Percentiles rank a stretch among this genome's conserved stretches.
Conservation (phyloP, 2,329 filamentous ascomycete species). For the Monosporascus sp. region DNA sequence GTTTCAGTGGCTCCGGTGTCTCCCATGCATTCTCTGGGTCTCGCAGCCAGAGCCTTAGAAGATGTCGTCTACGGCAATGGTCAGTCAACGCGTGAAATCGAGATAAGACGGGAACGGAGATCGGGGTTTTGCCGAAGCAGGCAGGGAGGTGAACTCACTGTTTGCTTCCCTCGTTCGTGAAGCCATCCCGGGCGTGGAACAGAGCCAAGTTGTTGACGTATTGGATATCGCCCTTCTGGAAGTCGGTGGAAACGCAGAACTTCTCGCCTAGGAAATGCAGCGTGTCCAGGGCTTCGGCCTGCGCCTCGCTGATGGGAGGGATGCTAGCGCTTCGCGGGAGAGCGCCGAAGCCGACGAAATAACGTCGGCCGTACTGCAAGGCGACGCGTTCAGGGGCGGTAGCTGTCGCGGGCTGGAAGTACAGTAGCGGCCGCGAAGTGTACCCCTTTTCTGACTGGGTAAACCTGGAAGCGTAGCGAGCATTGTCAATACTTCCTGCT, state of each 20-base stretch:
- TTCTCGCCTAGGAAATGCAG: constrained; percentile 44
- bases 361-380: constrained; percentile 55
- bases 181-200: constrained; percentile 47
- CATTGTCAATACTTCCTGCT: too few relatives aligned
- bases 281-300: constrained; percentile 47
- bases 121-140: too few relatives aligned
- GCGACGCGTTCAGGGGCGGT: constrained; percentile 46
- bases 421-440: constrained; percentile 45
- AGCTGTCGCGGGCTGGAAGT: constrained; percentile 44
- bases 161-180: constrained; percentile 37
- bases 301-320: constrained; percentile 49
- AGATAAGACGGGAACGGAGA: too few relatives aligned
- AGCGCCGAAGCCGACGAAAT: constrained; percentile 52
- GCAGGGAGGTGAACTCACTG: constrained; percentile 28
- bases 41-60: constrained; percentile 45
- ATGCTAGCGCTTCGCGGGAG: constrained; percentile 48
- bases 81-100: too few relatives aligned
- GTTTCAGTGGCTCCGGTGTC: constrained; percentile 36
- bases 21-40: constrained; percentile 45
- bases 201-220: constrained; percentile 51
- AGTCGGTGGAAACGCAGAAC: constrained; percentile 37
- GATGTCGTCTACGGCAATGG: constrained; percentile 33
- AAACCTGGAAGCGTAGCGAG: constrained; percentile 35
- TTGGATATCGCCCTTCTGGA: constrained; percentile 47
- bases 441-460: constrained; percentile 41